Base-by-base conservation (phyloP, 2,329 filamentous ascomycete species). In the Thielaviopsis punctulata region DNA sequence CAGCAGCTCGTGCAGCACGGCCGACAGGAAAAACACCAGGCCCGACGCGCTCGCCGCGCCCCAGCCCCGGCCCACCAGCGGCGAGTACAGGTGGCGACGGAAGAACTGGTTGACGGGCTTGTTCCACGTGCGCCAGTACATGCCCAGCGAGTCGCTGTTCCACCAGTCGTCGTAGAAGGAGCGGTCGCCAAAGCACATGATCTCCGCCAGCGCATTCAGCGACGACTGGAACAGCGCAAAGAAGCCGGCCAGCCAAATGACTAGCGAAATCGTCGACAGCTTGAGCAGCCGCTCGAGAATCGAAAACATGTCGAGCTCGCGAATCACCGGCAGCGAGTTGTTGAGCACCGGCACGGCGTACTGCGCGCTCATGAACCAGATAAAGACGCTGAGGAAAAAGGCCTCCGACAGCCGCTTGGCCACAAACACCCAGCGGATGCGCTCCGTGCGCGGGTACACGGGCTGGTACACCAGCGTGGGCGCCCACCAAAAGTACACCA, bases 131-230 rank as follows among this genome's bases (percentile, higher is more conserved):
- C 89, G 80, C 90, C 90, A 95, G 70, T 98, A 98, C 4, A 76
- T 76, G 30, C 89, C 86, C 6, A 96, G 72, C 58, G 82, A 88
- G 52, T 82, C 80, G 57, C 82, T 86, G 63, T 98, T 98, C 92
- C 92, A 98, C 92, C 92, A 98, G 62, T 95, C 88, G 36, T 86
- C 83, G 65, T 98, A 98, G 65, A 98, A 98, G 50, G 89, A 84
- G 25, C 92, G 79, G 64, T 98, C 92, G 18, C 84, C 92, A 61
- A 98, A 98, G 44, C 77, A 76, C 71, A 87, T 84, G 12, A 96
- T 70, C 65, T 98, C 92, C 3, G 90, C 90, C 19, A 96, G 71
- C 0, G 87, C 87, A 62, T 98, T 98, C 48, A 98, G 71, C 56
- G 86, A 82, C 1, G 86, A 90, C 63, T 98, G 92, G 69, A 98